Percentiles rank a stretch among this genome's conserved stretches.
phyloP scores from a whole-genome alignment of 2,329 filamentous ascomycete species.

The Huntiella decipiens region DNA sequence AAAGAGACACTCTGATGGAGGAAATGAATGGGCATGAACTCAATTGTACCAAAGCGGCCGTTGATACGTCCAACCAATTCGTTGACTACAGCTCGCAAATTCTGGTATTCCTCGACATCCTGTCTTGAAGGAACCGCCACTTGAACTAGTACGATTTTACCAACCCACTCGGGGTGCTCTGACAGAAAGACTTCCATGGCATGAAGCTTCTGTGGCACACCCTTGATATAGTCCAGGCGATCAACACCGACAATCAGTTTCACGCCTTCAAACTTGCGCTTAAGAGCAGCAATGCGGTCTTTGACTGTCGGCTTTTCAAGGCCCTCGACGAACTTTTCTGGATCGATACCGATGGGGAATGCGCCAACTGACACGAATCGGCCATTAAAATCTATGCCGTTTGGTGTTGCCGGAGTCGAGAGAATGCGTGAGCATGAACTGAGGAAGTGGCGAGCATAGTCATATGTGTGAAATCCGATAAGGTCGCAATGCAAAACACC shows the following conservation, averaged over 20 bases:
- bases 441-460: conserved; percentile 94
- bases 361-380: conserved; percentile 82
- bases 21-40: conserved; percentile 98
- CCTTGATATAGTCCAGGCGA: conserved; percentile 95
- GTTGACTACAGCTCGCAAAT: conserved; percentile 84
- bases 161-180: conserved; percentile 94
- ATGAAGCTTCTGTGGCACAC: conserved; percentile 91
- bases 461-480: conserved; percentile 96
- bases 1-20: conserved; percentile 92
- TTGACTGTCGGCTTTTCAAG: conserved; percentile 71
- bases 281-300: conserved; percentile 66
- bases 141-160: conserved; percentile 89
- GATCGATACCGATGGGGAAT: conserved; percentile 95
- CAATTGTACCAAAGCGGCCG: conserved; percentile 86
- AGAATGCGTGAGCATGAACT: conserved; percentile 92
- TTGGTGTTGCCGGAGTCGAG: conserved; percentile 65
- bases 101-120: conserved; percentile 96
- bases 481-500: conserved; percentile 86
- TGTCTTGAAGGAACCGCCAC: conserved; percentile 88
- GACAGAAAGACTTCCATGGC: conserved; percentile 92
- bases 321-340: conserved; percentile 85
- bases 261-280: conserved; percentile 83
- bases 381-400: conserved; percentile 78
- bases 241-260: conserved; percentile 96
- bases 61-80: conserved; percentile 95